phyloP scores from a whole-genome alignment of 192 early-diverging fungal species.

The Coemansia sp. region DNA sequence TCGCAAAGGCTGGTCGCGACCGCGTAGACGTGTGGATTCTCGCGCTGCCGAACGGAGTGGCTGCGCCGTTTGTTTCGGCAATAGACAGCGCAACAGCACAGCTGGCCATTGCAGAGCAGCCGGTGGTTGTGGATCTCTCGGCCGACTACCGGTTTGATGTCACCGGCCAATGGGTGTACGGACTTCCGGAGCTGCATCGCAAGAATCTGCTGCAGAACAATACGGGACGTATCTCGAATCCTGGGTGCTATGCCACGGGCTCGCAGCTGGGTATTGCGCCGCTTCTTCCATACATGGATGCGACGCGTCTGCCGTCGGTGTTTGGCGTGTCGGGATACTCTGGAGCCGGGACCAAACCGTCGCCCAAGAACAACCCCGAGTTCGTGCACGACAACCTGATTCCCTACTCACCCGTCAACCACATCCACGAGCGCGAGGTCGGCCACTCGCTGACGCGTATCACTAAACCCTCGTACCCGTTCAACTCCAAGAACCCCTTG shows the following conservation, averaged over 20 bases:
- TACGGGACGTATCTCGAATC: constrained; percentile 84
- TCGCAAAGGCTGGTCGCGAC: constrained; percentile 51
- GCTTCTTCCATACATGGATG: constrained; percentile 66
- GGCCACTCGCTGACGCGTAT: constrained; percentile 65
- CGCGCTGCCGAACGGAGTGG: constrained; percentile 94
- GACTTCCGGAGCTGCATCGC: constrained; percentile 82
- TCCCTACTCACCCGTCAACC: constrained; percentile 88
- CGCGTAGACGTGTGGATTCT: constrained; percentile 95
- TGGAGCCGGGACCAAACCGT: constrained; percentile 98
- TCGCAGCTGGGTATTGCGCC: constrained; percentile 89
- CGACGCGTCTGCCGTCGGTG: constrained; percentile 65
- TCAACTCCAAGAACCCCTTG: constrained; percentile 28
- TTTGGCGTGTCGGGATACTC: constrained; percentile 98
- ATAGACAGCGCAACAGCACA: constrained; percentile 58
- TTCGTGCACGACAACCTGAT: constrained; percentile 88
- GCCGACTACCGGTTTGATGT: constrained; percentile 89
- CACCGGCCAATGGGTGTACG: constrained; percentile 82
- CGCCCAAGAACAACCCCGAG: constrained; percentile 90
- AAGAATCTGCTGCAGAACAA: constrained; percentile 49
- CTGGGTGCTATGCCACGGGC: constrained; percentile 98
- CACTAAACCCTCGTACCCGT: constrained; percentile 7
- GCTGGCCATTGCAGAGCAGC: constrained; percentile 53
- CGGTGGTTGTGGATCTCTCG: constrained; percentile 82
- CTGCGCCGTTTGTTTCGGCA: constrained; percentile 87
- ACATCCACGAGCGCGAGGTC: constrained; percentile 97